Percentiles rank a stretch among this genome's conserved stretches.
These are phyloP conservation scores for Raddia distichophylla DNA, from an alignment of 176 grass and related monocot genomes.

Conservation along the genomic window DNA sequence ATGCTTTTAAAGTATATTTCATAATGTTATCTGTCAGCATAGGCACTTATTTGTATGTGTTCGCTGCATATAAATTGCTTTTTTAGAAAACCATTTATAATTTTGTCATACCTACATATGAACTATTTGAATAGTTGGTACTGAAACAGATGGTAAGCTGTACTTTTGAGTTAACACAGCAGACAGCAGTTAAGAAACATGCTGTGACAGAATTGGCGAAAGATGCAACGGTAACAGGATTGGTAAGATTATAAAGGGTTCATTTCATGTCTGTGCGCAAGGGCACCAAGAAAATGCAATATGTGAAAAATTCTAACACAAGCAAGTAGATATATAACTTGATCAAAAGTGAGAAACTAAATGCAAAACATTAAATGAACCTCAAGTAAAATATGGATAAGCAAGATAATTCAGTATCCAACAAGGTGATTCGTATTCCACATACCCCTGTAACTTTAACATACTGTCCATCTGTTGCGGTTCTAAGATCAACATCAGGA, in stretches of 20 bases:
- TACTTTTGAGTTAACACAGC: background rate
- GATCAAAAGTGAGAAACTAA: slow-evolving; percentile 8
- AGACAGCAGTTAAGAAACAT: background rate
- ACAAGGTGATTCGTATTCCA: slow-evolving; percentile 27
- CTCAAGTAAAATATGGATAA: background rate
- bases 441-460: slow-evolving; percentile 94
- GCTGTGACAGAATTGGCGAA: background rate
- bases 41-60: background rate
- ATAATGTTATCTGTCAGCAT: background rate
- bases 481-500: slow-evolving; percentile 90
- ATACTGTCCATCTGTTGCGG: slow-evolving; percentile 76
- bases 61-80: background rate
- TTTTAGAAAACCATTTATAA: background rate
- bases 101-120: background rate
- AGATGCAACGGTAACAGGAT: background rate
- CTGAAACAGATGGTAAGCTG: background rate
- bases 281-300: background rate
- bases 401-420: slow-evolving; percentile 15
- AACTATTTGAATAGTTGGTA: background rate
- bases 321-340: slow-evolving; percentile 14
- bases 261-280: background rate
- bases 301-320: slow-evolving; percentile 27
- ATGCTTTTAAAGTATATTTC: background rate
- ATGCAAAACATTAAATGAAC: background rate
- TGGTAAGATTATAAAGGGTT: background rate